These are phyloP conservation scores for Inonotus obliquus DNA, from an alignment of 1,284 basidiomycete genomes.

Conservation along the genomic window DNA sequence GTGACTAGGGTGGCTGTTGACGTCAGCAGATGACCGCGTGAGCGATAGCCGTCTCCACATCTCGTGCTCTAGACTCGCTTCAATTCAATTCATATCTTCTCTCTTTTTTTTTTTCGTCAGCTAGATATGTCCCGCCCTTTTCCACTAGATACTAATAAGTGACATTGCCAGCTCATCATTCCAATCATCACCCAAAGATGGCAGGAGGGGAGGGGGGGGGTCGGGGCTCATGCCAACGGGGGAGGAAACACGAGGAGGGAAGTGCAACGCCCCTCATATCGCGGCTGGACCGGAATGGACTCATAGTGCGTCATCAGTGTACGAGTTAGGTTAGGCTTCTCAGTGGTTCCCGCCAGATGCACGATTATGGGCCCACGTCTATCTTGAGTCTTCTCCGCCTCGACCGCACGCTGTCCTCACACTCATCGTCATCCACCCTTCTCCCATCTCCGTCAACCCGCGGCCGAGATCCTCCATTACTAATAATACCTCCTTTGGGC, in stretches of 20 bases:
- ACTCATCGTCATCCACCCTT: slow-evolving; percentile 16
- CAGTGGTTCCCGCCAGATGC: neutral
- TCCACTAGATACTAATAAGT: neutral
- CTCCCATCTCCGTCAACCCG: neutral
- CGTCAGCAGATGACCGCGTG: slow-evolving; percentile 7
- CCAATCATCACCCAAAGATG: neutral
- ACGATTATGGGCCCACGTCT: neutral
- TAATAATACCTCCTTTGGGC: no score
- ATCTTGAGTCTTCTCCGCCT: neutral
- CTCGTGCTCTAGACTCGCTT: neutral
- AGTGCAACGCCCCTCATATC: neutral
- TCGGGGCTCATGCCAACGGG: neutral
- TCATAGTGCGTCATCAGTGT: neutral
- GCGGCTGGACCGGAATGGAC: neutral
- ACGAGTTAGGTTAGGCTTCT: neutral
- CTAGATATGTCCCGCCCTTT: neutral
- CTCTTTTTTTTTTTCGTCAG: no score
- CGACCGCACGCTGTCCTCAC: neutral
- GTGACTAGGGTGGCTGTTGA: neutral
- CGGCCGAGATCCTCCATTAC: neutral
- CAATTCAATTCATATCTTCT: neutral
- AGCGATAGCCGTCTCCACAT: neutral
- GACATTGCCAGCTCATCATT: neutral
- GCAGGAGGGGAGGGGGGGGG: neutral
- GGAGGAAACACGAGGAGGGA: neutral